Evolutionary conservation across 805 yeast genomes (phyloP), one percentile per base, ranked within the genome.

Genomic region (Hanseniaspora jakobsenii): DNA sequence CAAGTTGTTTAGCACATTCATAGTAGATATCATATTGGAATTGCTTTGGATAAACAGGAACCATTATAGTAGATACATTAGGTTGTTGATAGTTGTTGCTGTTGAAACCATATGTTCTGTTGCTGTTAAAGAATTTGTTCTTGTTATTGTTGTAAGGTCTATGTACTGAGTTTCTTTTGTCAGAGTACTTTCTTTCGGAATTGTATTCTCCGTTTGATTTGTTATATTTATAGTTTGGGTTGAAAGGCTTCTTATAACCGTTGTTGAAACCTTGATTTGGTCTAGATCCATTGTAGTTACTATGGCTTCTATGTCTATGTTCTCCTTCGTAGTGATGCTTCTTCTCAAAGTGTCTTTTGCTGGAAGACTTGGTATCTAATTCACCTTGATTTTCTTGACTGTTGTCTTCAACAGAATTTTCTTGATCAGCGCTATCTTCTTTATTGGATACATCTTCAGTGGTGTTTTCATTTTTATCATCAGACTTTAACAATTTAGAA

Each of bases 1-100:
- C 91, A 42, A 89, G 67, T 67, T 87, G 97, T 48, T 57, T 56
- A 12, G 63, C 64, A 42, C 59, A 54, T 45, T 55, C 60, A 40
- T 56, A 53, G 39, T 59, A 54, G 14, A 60, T 58, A 48, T 56
- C 50, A 17, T 49, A 51, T 22, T 51, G 54, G 24, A 47, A 49
- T 18, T 40, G 47, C 16, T 48, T 37, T 17, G 18, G 46, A 22
- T 44, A 36, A 32, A 46, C 39, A 13, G 47, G 38, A 18, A 39
- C 31, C 18, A 32, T 38, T 10, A 29, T 32, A 12, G 28, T n/a
- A n/a, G n/a, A n/a, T n/a, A n/a, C n/a, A n/a, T n/a, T 37, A 2
- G 36, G 41, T 7, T 37, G 36, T 23, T 36, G 37, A n/a, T 36
- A 32, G 6, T 39, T 28, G 16, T 47, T 6, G 53, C 50, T 10